Base-by-base conservation (phyloP, 768 basidiomycete species). In the Hydnomerulius pinastri region DNA sequence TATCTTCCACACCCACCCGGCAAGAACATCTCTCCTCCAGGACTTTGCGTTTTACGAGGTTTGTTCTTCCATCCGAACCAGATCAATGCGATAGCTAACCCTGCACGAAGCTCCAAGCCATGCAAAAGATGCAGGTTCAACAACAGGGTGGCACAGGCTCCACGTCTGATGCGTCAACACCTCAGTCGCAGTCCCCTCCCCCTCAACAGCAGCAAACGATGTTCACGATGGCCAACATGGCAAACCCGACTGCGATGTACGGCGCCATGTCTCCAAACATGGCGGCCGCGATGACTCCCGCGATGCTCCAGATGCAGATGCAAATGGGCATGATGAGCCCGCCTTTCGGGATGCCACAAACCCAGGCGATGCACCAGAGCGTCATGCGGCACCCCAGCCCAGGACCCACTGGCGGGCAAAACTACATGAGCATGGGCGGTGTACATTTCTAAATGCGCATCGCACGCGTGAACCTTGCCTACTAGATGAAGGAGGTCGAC, bases 31-130 rank as follows among this genome's bases (percentile, higher is more conserved):
- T 7, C 75, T 98, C 29, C 74, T 98, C 28, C 94, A 98, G 65
- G 95, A 97, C 68, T 92, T 92, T 62, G 90, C 89, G 12, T 93
- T 88, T 68, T 93, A 93, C 58, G 91, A 93, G 78, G 91, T 92
- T 57, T 25, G 77, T 60, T 24, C 13, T 9, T 54, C 6, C 11
- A 17, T 25, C 30, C 37, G 25, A 25, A 21, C 13, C 25, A 3
- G 21, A 20, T 25, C 13, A 12, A 37, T 21, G 43, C 43, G 41
- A 12, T 41, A 2, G 21, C 55, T 59, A 32, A 65, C 21, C 35
- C 6, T 44, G 42, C 33, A 20, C 58, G 48, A 46, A 92, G 88
- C 72, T 92, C n/a, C 90, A 92, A 73, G 80, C 91, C 12, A 83
- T 91, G 74, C 90, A 93, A 68, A 92, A 90, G 68, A 70, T 80